Conservation (phyloP, 129 eudicot species). For the Lonicera japonica region DNA sequence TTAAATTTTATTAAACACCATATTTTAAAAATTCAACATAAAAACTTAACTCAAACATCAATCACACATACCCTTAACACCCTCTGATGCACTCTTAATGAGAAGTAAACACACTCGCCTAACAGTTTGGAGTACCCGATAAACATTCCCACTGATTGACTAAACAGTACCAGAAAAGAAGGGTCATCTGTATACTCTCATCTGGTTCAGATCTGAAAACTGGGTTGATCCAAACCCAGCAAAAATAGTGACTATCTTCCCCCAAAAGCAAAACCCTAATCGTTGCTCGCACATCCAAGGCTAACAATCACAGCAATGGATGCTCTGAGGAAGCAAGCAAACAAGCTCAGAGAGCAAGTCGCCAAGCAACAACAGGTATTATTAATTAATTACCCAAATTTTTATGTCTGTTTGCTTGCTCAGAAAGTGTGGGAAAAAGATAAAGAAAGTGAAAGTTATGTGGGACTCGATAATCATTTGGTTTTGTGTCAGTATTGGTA, state of each 20-base stretch:
- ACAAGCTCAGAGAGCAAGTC: conserved; percentile 90
- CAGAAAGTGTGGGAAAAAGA: not conserved
- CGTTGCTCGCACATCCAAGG: not conserved
- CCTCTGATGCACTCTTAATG: no score
- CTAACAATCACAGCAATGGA: conserved; percentile 42
- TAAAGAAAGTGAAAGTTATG: not conserved
- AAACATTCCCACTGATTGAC: no score
- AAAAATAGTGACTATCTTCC: not conserved
- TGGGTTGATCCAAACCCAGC: not conserved
- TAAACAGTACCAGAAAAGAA: no score
- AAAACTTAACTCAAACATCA: no score
- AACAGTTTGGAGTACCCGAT: no score
- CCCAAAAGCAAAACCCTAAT: not conserved
- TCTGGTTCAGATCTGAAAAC: not conserved
- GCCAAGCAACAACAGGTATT: conserved; percentile 90
- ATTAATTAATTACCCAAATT: not conserved
- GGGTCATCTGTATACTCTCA: not conserved
- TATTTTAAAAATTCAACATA: no score
- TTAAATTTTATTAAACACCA: no score
- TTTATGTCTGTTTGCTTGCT: not conserved
- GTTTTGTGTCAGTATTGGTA: not conserved
- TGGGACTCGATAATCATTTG: not conserved
- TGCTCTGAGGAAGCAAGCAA: conserved; percentile 91
- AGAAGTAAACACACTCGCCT: no score
- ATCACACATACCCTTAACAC: no score